Base-by-base conservation (phyloP, 202 grass and related monocot genomes). In the Eragrostis tef region DNA sequence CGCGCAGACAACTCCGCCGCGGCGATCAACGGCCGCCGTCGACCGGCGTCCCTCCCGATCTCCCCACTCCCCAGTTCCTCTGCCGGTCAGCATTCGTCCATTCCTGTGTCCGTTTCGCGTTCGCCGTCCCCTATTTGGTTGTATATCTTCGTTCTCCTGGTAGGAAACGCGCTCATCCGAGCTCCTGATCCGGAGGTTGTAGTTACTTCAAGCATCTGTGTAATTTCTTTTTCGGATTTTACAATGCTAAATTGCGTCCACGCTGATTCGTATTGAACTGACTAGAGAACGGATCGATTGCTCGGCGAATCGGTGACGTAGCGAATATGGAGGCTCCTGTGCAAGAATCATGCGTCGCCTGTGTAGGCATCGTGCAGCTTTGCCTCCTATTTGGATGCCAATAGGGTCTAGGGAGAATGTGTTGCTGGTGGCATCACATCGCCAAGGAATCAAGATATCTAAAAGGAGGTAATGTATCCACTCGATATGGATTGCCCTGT, bases 381-480 rank as follows among this genome's bases (percentile, higher is more conserved):
- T 84, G 74, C 54, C 81, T 72, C 59, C 73, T 66, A 51, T 73
- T 71, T 65, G 75, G 68, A 78, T 66, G 59, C 51, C 80, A 42
- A 57, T 73, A 39, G 19, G 51, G 51, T 54, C 20, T 21, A 24
- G 80, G 34, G 73, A 34, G 80, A 56, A 83, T 84, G 53, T 49
- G 69, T 79, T 73, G 50, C 44, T 82, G 20, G 52, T 63, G 63
- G 74, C 71, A 60, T 75, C 77, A 58, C 72, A 88, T 79, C 80
- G 31, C 73, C 67, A 83, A 36, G 11, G 73, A 73, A 87, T 87
- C 74, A 56, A 59, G 41, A 17, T 71, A 87, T 65, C 74, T 73
- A 78, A 73, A 83, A 72, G n/a, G 65, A 83, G 74, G 67, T 65
- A 77, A 48, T 59, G 74, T 83, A 58, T 73, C 78, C 74, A 58